Evolutionary conservation across 192 early-diverging fungal species (phyloP).

Genomic region (Spizellomyces sp.): DNA sequence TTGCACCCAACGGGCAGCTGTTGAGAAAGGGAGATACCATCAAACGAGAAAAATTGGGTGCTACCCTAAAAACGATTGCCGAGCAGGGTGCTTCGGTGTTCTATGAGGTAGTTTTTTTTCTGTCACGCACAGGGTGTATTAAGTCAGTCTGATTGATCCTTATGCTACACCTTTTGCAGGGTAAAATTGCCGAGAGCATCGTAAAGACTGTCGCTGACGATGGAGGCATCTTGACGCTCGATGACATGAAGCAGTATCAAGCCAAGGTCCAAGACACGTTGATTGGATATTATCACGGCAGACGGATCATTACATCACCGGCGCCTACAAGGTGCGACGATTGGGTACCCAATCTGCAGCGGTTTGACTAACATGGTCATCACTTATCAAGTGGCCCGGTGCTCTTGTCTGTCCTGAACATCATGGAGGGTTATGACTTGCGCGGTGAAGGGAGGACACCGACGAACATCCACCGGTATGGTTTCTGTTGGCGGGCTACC

Average conservation of each 20-base stretch:
- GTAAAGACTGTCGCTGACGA: slow-evolving; percentile 60
- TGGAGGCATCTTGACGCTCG: slow-evolving; percentile 76
- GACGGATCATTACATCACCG: slow-evolving; percentile 67
- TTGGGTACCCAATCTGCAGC: slow-evolving; percentile 65
- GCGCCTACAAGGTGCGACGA: slow-evolving; percentile 83
- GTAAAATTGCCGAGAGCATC: slow-evolving; percentile 65
- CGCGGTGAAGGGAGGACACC: slow-evolving; percentile 55
- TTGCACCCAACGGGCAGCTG: slow-evolving; percentile 72
- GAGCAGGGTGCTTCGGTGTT: slow-evolving; percentile 43
- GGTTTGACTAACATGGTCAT: slow-evolving; percentile 73
- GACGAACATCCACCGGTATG: slow-evolving; percentile 71
- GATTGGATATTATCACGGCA: slow-evolving; percentile 76
- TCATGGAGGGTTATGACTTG: slow-evolving; percentile 82
- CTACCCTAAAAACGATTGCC: slow-evolving; percentile 41
- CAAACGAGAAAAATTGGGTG: slow-evolving; percentile 30
- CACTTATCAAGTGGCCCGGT: slow-evolving; percentile 64
- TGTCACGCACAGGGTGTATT: not conserved
- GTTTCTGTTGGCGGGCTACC: too few relatives aligned
- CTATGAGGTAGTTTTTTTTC: slow-evolving; percentile 33
- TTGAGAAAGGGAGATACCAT: slow-evolving; percentile 67
- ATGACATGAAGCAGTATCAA: slow-evolving; percentile 73
- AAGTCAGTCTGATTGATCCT: not conserved
- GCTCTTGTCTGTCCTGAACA: slow-evolving; percentile 81
- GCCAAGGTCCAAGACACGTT: slow-evolving; percentile 62
- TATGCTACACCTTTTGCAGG: slow-evolving; percentile 3